phyloP scores from a whole-genome alignment of 345 rosid species.

The Hevea brasiliensis region DNA sequence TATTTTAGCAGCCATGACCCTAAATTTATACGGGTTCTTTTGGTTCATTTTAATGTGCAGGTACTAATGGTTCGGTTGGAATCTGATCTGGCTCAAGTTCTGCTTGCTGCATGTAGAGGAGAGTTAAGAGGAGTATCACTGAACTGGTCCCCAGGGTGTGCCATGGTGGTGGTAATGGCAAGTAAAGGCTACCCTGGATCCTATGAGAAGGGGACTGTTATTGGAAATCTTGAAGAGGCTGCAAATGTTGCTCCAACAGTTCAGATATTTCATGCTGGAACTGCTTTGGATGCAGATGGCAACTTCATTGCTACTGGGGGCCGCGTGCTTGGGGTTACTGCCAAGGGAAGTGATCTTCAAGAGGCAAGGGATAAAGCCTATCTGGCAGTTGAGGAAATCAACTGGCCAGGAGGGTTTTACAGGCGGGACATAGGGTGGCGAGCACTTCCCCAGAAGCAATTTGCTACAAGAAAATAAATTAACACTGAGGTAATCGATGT shows the following conservation, averaged over 20 bases:
- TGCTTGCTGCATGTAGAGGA: conserved; percentile 85
- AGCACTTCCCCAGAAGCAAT: conserved; percentile 46
- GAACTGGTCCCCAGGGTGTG: conserved; percentile 81
- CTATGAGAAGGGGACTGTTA: conserved; percentile 69
- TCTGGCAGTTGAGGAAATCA: conserved; percentile 60
- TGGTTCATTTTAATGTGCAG: conserved; percentile 30
- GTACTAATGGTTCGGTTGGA: conserved; percentile 84
- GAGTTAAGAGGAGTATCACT: conserved; percentile 58
- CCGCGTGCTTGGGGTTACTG: conserved; percentile 91
- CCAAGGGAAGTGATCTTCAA: conserved; percentile 68
- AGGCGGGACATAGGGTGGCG: conserved; percentile 87
- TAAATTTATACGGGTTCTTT: background rate
- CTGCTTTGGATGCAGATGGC: conserved; percentile 59
- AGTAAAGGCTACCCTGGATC: conserved; percentile 89
- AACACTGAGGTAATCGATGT: background rate
- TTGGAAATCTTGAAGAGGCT: conserved; percentile 75
- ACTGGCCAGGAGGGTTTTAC: conserved; percentile 89
- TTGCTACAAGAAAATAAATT: background rate
- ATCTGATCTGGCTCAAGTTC: conserved; percentile 75
- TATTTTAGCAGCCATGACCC: background rate
- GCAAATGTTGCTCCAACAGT: conserved; percentile 60
- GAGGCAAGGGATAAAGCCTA: conserved; percentile 81
- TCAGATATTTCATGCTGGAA: conserved; percentile 80
- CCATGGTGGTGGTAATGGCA: conserved; percentile 97
- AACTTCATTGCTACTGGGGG: conserved; percentile 78